Evolutionary conservation across 2,329 filamentous ascomycete species (phyloP), one percentile per base, ranked within the genome.

Genomic region (Gremmenia infestans): DNA sequence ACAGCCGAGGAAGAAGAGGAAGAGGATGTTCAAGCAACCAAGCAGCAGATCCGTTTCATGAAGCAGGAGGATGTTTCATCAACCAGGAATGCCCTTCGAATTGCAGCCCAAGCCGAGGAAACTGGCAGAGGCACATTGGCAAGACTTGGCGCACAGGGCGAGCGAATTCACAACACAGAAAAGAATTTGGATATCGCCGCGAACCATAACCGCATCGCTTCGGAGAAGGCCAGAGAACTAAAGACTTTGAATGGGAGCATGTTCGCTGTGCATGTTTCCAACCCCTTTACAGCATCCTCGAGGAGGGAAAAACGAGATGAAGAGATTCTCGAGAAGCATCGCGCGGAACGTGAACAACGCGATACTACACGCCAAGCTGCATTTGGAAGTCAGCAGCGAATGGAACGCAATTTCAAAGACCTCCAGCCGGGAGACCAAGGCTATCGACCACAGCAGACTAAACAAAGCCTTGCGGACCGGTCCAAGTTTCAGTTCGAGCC

Each of bases 231-330:
- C 1, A 82, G 85, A 48, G 91, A 96, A 68, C 76, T 97, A 39
- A 93, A 93, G 75, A 89, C 83, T 1, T 77, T 95, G 50, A 96
- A 97, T 72, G 80, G 87, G 60, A 91, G 87, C 75, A 96, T 97
- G 91, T 96, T 96, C 68, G 88, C 89, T 5, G 82, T 92, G 22
- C 87, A 91, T 67, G 86, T 92, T 25, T 78, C 78, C 52, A 91
- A 91, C 65, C 87, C 87, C 0, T 90, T 96, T 70, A 94, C 89
- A 0, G 83, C 83, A 14, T 83, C 81, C 60, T 81, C 80, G 62
- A 81, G 86, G 46, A 81, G 80, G 28, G 77, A 79, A 53, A 83
- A 82, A 55, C 80, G 83, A 42, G 89, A 94, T 61, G 78, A 86
- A 50, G 78, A 82, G 53, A 81, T 89, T 46, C 76, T 95, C 67